Percentiles rank a stretch among this genome's conserved stretches.
Conservation (phyloP, 441 rosid genomes). For the Arabidopsis lyrata region DNA sequence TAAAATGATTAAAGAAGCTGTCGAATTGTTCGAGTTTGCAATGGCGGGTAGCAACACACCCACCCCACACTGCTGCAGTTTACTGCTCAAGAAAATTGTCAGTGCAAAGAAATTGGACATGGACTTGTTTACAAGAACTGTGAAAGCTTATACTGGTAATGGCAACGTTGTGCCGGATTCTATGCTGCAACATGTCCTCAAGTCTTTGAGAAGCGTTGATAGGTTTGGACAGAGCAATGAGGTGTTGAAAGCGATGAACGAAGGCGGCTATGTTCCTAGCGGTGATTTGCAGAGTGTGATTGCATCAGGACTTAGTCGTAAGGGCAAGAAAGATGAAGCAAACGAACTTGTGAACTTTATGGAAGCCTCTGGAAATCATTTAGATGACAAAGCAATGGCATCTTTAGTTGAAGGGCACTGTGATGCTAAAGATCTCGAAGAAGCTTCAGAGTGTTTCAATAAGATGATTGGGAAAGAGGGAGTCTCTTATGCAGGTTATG, state of each 20-base stretch:
- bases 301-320: constrained; percentile 56
- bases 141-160: constrained; percentile 53
- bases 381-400: constrained; percentile 62
- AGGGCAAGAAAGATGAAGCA: constrained; percentile 60
- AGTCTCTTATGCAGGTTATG: constrained; percentile 51
- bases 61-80: constrained; percentile 53
- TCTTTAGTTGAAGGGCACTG: constrained; percentile 75
- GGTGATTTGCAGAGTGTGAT: constrained; percentile 58
- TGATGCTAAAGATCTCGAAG: constrained; percentile 63
- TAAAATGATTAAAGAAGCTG: constrained; percentile 71
- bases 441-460: constrained; percentile 64
- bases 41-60: constrained; percentile 75
- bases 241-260: constrained; percentile 72
- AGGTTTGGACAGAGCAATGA: constrained; percentile 62
- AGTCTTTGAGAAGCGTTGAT: constrained; percentile 70
- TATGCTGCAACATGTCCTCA: constrained; percentile 60
- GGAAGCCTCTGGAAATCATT: constrained; percentile 55
- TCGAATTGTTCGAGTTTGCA: constrained; percentile 72
- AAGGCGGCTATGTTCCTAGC: constrained; percentile 55
- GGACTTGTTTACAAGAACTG: constrained; percentile 65
- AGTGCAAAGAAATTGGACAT: constrained; percentile 60
- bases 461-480: constrained; percentile 63
- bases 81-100: constrained; percentile 69
- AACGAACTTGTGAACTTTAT: constrained; percentile 56
- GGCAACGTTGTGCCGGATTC: constrained; percentile 64